Evolutionary conservation across 2,329 filamentous ascomycete species (phyloP), one percentile per base, ranked within the genome.

Genomic region (Colletotrichum karsti): DNA sequence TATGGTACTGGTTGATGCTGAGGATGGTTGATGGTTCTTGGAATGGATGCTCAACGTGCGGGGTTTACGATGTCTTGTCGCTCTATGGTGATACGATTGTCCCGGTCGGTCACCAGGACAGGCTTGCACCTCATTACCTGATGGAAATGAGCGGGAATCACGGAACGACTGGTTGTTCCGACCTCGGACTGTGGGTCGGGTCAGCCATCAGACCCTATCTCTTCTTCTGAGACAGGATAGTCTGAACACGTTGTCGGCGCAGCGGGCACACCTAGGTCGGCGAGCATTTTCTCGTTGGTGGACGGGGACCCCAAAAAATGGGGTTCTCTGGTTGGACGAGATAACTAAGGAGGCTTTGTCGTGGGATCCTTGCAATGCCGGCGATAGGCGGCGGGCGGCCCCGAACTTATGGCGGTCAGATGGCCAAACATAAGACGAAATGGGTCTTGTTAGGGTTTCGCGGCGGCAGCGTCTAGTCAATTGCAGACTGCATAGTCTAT

Each of bases 81-180:
- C 35, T 68, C 54, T 50, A 10, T 37, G 64, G 53, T 58, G 61
- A 55, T 55, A 55, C 61, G 46, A 59, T 28, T 63, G 24, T 58
- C 26, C n/a, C 53, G 30, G 50, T 37, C 44, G 54, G 65, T 65
- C 60, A 68, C 39, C 37, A 35, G 65, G 53, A n/a, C 46, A 48
- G 46, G 46, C 65, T 55, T 22, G 30, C 15, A 33, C 26, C 46
- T 51, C 46, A 42, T 55, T 67, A 59, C 60, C 54, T 65, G 37
- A 59, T 54, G 61, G 39, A 55, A 64, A 68, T 46, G 53, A 39
- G 60, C 46, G 60, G 61, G n/a, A 33, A 37, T 68, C n/a, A 42
- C 69, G 69, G 69, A 70, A 48, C 39, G 44, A 67, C 56, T 57
- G 56, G 67, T 63, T 63, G 59, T 63, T 71, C 67, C 69, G 67